A percentile compares a stretch with the other conserved stretches of the same genome.
Conservation (phyloP, 345 rosid species). For the Brassica juncea region DNA sequence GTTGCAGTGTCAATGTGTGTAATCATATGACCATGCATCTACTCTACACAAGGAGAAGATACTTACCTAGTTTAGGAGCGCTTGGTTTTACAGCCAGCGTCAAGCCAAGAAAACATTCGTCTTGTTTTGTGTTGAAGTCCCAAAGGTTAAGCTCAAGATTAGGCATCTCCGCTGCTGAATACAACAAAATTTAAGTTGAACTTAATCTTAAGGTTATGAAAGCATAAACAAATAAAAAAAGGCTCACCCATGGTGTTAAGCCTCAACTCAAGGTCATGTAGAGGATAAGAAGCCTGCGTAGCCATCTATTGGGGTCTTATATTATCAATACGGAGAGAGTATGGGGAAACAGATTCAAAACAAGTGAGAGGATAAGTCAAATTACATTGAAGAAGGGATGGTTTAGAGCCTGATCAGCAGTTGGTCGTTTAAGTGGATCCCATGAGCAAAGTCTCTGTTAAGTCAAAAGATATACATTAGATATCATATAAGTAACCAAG, state of each 20-base stretch:
- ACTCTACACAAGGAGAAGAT: slow-evolving; percentile 8
- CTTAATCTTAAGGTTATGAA: slow-evolving; percentile 1
- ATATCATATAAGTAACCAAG: too few relatives aligned
- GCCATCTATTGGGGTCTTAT: slow-evolving; percentile 48
- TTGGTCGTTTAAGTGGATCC: slow-evolving; percentile 89
- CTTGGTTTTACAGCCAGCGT: slow-evolving; percentile 89
- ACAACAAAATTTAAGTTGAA: neutral
- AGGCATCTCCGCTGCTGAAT: slow-evolving; percentile 63
- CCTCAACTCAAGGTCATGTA: slow-evolving; percentile 70
- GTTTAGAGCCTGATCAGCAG: slow-evolving; percentile 79
- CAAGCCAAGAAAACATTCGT: slow-evolving; percentile 91
- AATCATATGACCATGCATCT: neutral
- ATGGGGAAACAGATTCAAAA: neutral
- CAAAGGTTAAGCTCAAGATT: slow-evolving; percentile 94
- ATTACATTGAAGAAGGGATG: slow-evolving; percentile 94
- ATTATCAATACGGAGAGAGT: neutral
- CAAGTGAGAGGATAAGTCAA: neutral
- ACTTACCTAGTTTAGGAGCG: slow-evolving; percentile 65
- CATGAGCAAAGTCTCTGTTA: slow-evolving; percentile 79
- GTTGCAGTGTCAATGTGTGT: neutral
- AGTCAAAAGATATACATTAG: slow-evolving; percentile 1
- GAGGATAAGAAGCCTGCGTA: slow-evolving; percentile 63
- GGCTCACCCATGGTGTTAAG: slow-evolving; percentile 71
- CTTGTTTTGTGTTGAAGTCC: slow-evolving; percentile 78
- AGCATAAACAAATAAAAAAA: neutral